These are phyloP conservation scores for Leccinellum luteum DNA, from an alignment of 768 basidiomycete genomes.

Conservation along the genomic window DNA sequence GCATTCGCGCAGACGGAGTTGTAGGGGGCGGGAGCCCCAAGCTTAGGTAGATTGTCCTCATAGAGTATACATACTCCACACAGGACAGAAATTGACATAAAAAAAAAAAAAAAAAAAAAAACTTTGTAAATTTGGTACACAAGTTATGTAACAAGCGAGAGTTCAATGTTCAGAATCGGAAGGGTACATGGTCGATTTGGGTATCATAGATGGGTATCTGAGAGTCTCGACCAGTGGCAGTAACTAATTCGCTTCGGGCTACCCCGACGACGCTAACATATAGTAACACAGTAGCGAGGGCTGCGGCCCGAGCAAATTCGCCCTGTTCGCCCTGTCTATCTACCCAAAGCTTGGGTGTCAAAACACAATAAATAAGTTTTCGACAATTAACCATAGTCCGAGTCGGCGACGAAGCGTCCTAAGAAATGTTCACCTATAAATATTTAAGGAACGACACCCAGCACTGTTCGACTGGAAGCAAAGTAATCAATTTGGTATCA, in stretches of 20 bases:
- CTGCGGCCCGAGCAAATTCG: not conserved
- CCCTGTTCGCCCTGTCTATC: too few species aligned
- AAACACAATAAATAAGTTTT: not conserved
- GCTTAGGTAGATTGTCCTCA: too few species aligned
- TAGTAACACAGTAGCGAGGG: not conserved
- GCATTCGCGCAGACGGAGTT: too few species aligned
- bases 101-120: too few species aligned
- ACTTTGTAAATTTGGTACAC: too few species aligned
- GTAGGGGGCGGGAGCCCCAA: too few species aligned
- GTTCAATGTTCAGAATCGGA: not conserved
- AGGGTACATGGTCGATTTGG: not conserved
- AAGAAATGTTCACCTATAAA: not conserved
- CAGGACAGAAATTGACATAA: too few species aligned
- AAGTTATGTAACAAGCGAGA: not conserved
- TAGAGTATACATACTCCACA: too few species aligned
- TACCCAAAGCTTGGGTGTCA: not conserved
- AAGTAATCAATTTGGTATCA: constrained; percentile 15
- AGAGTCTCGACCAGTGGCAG: not conserved
- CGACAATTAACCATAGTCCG: not conserved
- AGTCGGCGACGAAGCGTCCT: not conserved
- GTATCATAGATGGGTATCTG: not conserved
- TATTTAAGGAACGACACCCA: not conserved
- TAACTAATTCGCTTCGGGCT: not conserved
- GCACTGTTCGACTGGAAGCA: not conserved
- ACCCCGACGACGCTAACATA: not conserved